Percentiles rank a stretch among this genome's conserved stretches.
Evolutionary conservation across 2,329 filamentous ascomycete genomes (phyloP).

Genomic region (Talaromyces sp.): DNA sequence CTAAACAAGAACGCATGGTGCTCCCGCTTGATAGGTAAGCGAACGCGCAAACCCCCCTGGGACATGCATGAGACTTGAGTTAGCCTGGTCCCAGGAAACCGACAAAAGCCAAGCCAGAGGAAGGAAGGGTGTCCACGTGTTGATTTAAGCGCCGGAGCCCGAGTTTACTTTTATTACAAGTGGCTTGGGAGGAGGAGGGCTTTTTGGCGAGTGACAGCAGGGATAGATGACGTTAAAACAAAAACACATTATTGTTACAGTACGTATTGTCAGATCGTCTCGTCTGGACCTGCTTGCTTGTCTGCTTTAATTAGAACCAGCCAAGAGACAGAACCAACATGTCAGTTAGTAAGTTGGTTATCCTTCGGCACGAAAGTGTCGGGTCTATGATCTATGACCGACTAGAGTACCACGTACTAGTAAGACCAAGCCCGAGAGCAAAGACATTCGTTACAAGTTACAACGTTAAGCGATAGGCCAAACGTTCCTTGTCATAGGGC

Average conservation of each 20-base stretch:
- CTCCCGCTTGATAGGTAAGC: not conserved
- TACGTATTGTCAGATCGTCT: not conserved
- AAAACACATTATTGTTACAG: not conserved
- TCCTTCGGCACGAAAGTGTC: too few relatives aligned
- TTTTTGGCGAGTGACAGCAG: not conserved
- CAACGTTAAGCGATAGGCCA: not conserved
- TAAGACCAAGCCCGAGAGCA: too few relatives aligned
- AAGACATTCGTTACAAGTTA: not conserved
- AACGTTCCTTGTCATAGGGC: not conserved
- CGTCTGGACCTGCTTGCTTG: not conserved
- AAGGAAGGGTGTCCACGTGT: constrained; percentile 8
- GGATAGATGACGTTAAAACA: not conserved
- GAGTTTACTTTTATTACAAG: too few relatives aligned
- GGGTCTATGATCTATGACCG: too few relatives aligned
- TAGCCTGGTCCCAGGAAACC: not conserved
- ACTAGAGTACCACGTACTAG: too few relatives aligned
- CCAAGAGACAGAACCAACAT: not conserved
- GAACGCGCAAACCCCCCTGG: not conserved
- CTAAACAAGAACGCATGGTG: not conserved
- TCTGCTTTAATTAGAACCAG: not conserved
- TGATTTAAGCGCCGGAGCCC: not conserved
- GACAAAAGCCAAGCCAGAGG: not conserved
- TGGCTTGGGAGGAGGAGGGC: too few relatives aligned
- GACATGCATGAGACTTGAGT: not conserved
- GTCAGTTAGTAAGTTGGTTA: too few relatives aligned